Conservation (phyloP, 176 grass and related monocot species). For the Cocos nucifera region DNA sequence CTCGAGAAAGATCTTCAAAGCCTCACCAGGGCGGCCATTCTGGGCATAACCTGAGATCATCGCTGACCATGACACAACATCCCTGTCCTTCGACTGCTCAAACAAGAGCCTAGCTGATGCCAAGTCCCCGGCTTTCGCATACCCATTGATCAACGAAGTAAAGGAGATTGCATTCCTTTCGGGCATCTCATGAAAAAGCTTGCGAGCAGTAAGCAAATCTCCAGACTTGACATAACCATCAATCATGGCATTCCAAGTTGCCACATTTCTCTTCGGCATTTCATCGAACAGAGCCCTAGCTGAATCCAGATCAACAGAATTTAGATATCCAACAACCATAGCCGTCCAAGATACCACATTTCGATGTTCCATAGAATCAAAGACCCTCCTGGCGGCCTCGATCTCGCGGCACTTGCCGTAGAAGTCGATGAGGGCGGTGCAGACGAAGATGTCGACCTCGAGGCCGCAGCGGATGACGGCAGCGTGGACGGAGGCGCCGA, state of each 20-base stretch:
- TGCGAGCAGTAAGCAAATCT: slow-evolving; percentile 35
- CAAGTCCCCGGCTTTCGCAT: slow-evolving; percentile 56
- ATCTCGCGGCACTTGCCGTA: slow-evolving; percentile 43
- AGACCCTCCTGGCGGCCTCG: slow-evolving; percentile 30
- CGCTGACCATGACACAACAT: slow-evolving; percentile 61
- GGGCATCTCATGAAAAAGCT: slow-evolving; percentile 70
- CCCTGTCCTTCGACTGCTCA: slow-evolving; percentile 35
- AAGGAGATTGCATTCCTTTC: slow-evolving; percentile 28
- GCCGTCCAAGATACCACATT: slow-evolving; percentile 64
- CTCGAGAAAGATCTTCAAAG: slow-evolving; percentile 55
- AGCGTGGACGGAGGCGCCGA: slow-evolving; percentile 38
- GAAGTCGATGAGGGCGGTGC: slow-evolving; percentile 70
- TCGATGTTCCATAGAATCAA: slow-evolving; percentile 41
- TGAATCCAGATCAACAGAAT: slow-evolving; percentile 23
- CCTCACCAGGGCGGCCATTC: slow-evolving; percentile 53
- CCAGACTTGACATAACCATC: slow-evolving; percentile 56
- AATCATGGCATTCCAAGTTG: slow-evolving; percentile 78
- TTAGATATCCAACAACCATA: slow-evolving; percentile 34
- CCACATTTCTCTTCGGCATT: slow-evolving; percentile 49
- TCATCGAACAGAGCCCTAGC: slow-evolving; percentile 46
- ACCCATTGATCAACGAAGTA: slow-evolving; percentile 70
- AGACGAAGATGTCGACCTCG: slow-evolving; percentile 54
- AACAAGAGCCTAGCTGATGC: slow-evolving; percentile 50
- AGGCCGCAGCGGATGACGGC: slow-evolving; percentile 46
- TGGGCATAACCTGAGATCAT: slow-evolving; percentile 85